These are phyloP conservation scores for Megacollybia marginata DNA, from an alignment of 768 basidiomycete species.

Conservation along the genomic window DNA sequence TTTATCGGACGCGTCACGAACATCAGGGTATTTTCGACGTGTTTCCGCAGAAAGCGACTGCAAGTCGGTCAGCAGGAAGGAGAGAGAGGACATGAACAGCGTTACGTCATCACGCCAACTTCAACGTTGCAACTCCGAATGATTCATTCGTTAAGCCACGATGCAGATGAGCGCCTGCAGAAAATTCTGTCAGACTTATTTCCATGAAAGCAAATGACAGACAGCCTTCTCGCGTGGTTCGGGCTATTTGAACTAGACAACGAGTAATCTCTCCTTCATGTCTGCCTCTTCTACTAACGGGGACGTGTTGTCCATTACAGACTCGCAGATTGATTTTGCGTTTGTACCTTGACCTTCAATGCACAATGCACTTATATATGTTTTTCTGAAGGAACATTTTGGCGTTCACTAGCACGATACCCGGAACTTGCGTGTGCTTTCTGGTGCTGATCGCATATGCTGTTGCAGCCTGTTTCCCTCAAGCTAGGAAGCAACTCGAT, in stretches of 20 bases:
- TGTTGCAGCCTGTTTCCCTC: constrained; percentile 2
- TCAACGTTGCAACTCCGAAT: too few species aligned
- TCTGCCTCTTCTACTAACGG: background rate
- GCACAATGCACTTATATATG: background rate
- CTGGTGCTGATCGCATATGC: constrained; percentile 10
- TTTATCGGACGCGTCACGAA: constrained; percentile 93
- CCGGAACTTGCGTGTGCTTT: constrained; percentile 10
- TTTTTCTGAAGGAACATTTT: background rate
- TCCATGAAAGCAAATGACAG: too few species aligned
- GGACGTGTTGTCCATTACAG: background rate
- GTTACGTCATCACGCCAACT: too few species aligned
- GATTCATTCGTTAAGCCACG: too few species aligned
- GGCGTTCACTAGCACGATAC: constrained; percentile 4
- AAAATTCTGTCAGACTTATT: too few species aligned
- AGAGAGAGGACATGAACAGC: constrained; percentile 1
- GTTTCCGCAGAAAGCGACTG: constrained; percentile 87
- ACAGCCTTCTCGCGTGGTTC: too few species aligned
- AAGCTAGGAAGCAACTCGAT: constrained; percentile 8
- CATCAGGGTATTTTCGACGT: constrained; percentile 83
- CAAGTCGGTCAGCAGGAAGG: constrained; percentile 1
- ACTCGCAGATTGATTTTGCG: background rate
- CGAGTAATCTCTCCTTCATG: background rate
- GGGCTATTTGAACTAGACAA: too few species aligned
- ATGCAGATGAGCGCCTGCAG: too few species aligned
- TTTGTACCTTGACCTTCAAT: background rate